Conservation (phyloP, 2,329 filamentous ascomycete genomes). For the Nigrospora osmanthi region DNA sequence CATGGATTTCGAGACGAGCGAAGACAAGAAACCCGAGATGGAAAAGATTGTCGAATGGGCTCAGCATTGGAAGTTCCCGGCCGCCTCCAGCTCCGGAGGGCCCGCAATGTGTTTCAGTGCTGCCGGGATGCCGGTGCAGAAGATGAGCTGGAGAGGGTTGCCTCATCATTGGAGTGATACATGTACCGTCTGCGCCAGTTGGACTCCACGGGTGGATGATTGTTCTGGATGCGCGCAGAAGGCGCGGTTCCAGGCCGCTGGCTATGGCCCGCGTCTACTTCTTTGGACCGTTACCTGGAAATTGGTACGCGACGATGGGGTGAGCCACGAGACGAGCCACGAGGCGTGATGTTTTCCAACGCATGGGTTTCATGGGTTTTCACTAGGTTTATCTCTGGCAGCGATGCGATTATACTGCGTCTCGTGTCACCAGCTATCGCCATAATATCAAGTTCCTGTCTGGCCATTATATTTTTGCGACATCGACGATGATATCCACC, state of each 20-base stretch:
- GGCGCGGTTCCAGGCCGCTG: slow-evolving; percentile 1
- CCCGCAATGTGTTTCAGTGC: slow-evolving; percentile 7
- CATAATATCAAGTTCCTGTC: too few relatives aligned
- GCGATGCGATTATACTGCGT: too few relatives aligned
- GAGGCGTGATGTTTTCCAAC: too few relatives aligned
- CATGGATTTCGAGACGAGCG: slow-evolving; percentile 15
- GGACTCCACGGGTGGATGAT: background rate
- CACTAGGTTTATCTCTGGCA: too few relatives aligned
- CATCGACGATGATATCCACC: too few relatives aligned
- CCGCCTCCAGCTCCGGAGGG: slow-evolving; percentile 1
- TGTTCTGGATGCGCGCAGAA: slow-evolving; percentile 4
- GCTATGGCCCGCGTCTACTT: slow-evolving; percentile 9
- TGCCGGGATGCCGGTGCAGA: slow-evolving; percentile 7
- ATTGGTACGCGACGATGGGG: background rate
- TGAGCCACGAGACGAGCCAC: too few relatives aligned
- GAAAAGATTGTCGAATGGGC: slow-evolving; percentile 13
- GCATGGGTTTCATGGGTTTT: too few relatives aligned
- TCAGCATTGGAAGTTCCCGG: slow-evolving; percentile 12
- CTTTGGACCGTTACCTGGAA: slow-evolving; percentile 10
- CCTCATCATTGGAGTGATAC: slow-evolving; percentile 5
- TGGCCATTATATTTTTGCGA: too few relatives aligned
- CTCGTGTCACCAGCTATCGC: too few relatives aligned
- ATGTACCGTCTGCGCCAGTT: background rate
- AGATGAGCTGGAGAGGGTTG: slow-evolving; percentile 11
- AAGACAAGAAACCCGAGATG: slow-evolving; percentile 9